Conservation (phyloP, 140 eudicot species). For the Senecio squalidus region DNA sequence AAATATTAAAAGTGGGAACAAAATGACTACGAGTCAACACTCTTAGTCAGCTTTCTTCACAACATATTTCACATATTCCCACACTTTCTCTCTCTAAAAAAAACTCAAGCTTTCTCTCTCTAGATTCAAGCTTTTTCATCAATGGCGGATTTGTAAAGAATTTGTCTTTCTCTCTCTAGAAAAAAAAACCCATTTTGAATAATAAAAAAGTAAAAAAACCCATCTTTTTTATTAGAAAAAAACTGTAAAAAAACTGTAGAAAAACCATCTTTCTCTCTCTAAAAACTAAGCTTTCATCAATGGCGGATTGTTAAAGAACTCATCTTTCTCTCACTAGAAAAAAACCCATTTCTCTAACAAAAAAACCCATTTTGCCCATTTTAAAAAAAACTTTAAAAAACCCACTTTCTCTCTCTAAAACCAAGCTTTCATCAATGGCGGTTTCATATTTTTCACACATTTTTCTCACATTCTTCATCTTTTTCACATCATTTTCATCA, state of each 20-base stretch:
- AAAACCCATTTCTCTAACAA: not conserved
- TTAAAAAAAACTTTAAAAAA: not conserved
- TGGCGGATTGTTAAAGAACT: too few relatives aligned
- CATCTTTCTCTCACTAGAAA: not conserved
- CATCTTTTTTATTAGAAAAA: too few relatives aligned
- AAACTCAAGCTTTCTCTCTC: constrained; percentile 6
- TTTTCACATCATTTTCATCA: constrained; percentile 1
- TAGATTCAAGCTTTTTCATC: too few relatives aligned
- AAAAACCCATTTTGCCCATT: not conserved
- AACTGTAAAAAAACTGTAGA: too few relatives aligned
- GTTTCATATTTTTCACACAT: constrained; percentile 12
- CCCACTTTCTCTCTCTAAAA: not conserved
- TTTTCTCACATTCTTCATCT: constrained; percentile 23
- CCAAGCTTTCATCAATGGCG: not conserved
- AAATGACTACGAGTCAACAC: constrained; percentile 29
- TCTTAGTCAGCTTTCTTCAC: constrained; percentile 34
- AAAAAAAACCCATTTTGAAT: not conserved
- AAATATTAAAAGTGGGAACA: constrained; percentile 33
- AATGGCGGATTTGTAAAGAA: too few relatives aligned
- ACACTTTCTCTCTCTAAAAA: not conserved
- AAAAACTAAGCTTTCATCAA: not conserved
- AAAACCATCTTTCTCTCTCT: not conserved
- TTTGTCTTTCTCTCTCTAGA: constrained; percentile 8
- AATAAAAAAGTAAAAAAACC: too few relatives aligned
- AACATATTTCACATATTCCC: constrained; percentile 16